phyloP scores from a whole-genome alignment of 2,329 filamentous ascomycete species.

The Aureobasidium sp. region DNA sequence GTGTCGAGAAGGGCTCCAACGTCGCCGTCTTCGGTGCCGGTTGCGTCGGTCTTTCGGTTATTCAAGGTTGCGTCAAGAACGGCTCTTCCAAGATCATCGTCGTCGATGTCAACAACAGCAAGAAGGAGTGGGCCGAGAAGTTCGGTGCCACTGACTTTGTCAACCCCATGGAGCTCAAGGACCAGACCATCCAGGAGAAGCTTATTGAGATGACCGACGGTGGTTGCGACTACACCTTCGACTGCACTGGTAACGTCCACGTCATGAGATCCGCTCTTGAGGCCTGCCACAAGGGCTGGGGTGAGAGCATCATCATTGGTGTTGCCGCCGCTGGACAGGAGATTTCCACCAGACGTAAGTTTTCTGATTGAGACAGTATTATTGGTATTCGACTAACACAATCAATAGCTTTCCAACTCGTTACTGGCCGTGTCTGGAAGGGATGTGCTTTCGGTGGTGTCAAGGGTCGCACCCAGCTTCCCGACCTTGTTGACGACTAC shows the following conservation, averaged over 20 bases:
- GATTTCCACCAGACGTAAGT: conserved; percentile 86
- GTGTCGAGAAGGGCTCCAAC: conserved; percentile 78
- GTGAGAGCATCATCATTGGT: conserved; percentile 94
- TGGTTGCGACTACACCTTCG: conserved; percentile 97
- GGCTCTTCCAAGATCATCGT: conserved; percentile 72
- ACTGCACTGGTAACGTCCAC: conserved; percentile 94
- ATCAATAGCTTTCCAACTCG: conserved; percentile 82
- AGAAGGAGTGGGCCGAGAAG: conserved; percentile 88
- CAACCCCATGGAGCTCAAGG: conserved; percentile 64
- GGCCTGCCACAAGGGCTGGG: conserved; percentile 99
- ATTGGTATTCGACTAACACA: not conserved
- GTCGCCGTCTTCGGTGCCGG: conserved; percentile 92
- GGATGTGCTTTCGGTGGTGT: conserved; percentile 97
- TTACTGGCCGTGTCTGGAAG: conserved; percentile 96
- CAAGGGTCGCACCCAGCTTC: conserved; percentile 92
- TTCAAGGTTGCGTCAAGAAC: conserved; percentile 86
- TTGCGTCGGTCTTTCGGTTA: conserved; percentile 89
- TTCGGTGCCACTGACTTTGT: conserved; percentile 97
- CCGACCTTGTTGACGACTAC: conserved; percentile 82
- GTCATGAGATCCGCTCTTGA: conserved; percentile 95
- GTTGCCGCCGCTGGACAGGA: conserved; percentile 95
- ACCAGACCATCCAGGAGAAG: conserved; percentile 80
- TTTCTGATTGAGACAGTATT: not conserved
- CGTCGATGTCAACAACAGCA: conserved; percentile 75
- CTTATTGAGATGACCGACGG: conserved; percentile 97